phyloP scores from a whole-genome alignment of 768 basidiomycete species.

The Imleria badia region DNA sequence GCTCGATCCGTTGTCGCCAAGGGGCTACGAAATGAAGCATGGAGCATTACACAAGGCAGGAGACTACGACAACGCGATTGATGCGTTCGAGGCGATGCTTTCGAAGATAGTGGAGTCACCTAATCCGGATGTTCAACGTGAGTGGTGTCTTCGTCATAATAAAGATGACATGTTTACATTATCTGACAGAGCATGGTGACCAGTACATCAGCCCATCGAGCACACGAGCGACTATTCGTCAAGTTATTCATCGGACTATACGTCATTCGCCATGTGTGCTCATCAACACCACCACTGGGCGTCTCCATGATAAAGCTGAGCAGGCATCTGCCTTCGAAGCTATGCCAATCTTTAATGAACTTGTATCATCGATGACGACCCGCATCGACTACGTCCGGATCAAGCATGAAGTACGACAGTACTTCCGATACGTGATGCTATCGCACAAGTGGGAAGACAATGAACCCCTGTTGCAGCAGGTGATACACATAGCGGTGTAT shows the following conservation, averaged over 20 bases:
- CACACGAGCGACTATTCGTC: background rate
- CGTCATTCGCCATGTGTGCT: background rate
- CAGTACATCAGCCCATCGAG: background rate
- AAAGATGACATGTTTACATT: background rate
- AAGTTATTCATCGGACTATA: background rate
- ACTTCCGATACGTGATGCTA: background rate
- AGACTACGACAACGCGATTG: background rate
- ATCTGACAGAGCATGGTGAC: background rate
- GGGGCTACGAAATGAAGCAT: background rate
- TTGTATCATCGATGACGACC: background rate
- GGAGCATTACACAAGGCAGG: background rate
- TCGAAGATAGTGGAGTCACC: background rate
- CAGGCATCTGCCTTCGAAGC: background rate
- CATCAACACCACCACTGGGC: background rate
- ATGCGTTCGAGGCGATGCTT: slow-evolving; percentile 1
- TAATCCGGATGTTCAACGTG: background rate
- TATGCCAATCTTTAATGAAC: background rate
- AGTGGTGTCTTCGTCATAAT: background rate
- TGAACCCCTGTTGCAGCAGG: background rate
- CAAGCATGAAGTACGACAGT: background rate
- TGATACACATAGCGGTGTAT: background rate
- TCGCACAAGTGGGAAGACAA: background rate
- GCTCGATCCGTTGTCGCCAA: background rate
- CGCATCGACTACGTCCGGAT: background rate
- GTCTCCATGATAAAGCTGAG: background rate